Conservation (phyloP, 805 yeast species). For the Wickerhamiella brachini region DNA sequence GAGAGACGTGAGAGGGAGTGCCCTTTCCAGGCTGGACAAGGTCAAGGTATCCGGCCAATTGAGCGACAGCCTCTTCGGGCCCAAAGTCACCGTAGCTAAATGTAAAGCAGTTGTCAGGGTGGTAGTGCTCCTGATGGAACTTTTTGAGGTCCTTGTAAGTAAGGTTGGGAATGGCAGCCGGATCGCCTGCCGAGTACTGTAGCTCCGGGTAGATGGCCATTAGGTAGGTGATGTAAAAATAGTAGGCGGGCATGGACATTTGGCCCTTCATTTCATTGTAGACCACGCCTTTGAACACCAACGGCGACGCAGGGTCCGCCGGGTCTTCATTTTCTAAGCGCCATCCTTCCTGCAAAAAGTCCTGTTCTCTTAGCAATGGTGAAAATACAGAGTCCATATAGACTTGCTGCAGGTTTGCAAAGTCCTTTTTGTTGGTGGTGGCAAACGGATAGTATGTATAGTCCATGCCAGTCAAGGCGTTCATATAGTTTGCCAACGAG, state of each 20-base stretch:
- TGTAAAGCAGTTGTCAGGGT: constrained; percentile 78
- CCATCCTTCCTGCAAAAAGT: constrained; percentile 96
- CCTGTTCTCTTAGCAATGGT: constrained; percentile 65
- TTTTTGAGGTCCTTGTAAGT: constrained; percentile 60
- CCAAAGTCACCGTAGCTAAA: constrained; percentile 71
- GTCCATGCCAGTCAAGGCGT: constrained; percentile 97
- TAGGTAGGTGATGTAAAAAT: constrained; percentile 72
- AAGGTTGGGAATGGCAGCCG: constrained; percentile 59
- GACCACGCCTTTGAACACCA: constrained; percentile 86
- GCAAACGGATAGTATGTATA: constrained; percentile 94
- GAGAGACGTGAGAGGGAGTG: background rate
- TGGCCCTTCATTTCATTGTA: constrained; percentile 99
- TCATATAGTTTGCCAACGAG: constrained; percentile 93
- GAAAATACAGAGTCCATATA: constrained; percentile 77
- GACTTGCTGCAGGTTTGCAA: constrained; percentile 67
- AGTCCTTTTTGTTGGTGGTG: constrained; percentile 78
- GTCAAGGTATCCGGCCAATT: constrained; percentile 13
- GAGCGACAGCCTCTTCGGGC: constrained; percentile 14
- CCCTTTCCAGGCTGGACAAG: constrained; percentile 1
- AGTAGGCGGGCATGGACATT: constrained; percentile 74
- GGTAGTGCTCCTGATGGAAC: constrained; percentile 66
- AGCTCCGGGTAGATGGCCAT: constrained; percentile 73
- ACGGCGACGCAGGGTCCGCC: constrained; percentile 42
- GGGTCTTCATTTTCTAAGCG: constrained; percentile 63
- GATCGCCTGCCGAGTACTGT: constrained; percentile 92